A percentile compares a stretch with the other conserved stretches of the same genome.
These are phyloP conservation scores for Jaenimonas drosophilae DNA, from an alignment of 208 protist genomes.

Conservation along the genomic window DNA sequence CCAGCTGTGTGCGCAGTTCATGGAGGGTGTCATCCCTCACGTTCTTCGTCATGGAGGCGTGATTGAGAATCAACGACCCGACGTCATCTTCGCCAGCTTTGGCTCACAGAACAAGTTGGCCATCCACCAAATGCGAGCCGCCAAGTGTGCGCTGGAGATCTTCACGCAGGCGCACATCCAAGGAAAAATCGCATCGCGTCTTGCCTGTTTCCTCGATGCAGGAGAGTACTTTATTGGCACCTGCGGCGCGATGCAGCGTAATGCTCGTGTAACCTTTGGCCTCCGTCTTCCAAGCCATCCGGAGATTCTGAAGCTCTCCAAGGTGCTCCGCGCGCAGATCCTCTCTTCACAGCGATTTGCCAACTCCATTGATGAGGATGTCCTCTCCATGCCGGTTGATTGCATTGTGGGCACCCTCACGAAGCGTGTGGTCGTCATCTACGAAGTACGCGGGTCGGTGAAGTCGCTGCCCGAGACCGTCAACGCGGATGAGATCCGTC, in stretches of 20 bases:
- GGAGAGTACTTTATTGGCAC: slow-evolving; percentile 59
- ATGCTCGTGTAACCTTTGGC: slow-evolving; percentile 31
- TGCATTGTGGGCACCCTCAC: slow-evolving; percentile 13
- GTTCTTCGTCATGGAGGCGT: slow-evolving; percentile 42
- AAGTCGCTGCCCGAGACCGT: slow-evolving; percentile 6
- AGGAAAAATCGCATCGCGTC: slow-evolving; percentile 11
- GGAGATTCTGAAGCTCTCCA: slow-evolving; percentile 29
- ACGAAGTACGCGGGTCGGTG: slow-evolving; percentile 35
- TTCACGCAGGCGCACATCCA: slow-evolving; percentile 12
- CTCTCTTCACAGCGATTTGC: slow-evolving; percentile 36
- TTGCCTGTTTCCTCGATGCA: slow-evolving; percentile 40
- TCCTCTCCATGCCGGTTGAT: slow-evolving; percentile 46
- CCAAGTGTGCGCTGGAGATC: slow-evolving; percentile 35
- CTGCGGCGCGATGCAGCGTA: slow-evolving; percentile 29
- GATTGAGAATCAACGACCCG: slow-evolving; percentile 37
- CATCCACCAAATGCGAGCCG: slow-evolving; percentile 47
- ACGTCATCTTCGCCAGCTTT: slow-evolving; percentile 34
- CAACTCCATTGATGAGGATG: slow-evolving; percentile 25
- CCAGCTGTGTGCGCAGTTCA: slow-evolving; percentile 17
- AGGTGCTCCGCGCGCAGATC: slow-evolving; percentile 27
- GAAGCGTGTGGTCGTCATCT: slow-evolving; percentile 11
- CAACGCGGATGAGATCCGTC: slow-evolving; percentile 8
- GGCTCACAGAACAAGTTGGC: slow-evolving; percentile 35
- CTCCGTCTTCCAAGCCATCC: slow-evolving; percentile 7
- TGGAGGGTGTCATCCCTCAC: slow-evolving; percentile 26